Percentiles rank a stretch among this genome's conserved stretches.
phyloP scores from a whole-genome alignment of 1,139 yeast genomes.

The Yamadazyma sp. region DNA sequence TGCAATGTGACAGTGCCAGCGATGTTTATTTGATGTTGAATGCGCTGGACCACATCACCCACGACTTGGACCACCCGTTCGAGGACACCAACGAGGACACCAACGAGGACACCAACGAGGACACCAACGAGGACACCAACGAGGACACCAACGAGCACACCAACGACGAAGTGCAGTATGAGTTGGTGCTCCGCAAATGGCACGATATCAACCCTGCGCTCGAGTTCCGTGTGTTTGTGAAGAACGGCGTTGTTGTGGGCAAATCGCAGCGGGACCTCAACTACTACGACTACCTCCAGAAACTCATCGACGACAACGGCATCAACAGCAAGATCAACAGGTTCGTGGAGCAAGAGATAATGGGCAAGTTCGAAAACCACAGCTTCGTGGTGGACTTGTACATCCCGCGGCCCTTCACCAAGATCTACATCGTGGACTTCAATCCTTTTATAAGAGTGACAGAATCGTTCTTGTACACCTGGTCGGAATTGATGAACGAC shows the following conservation, averaged over 20 bases:
- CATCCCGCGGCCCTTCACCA: constrained; percentile 69
- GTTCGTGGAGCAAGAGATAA: constrained; percentile 49
- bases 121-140: constrained; percentile 38
- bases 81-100: constrained; percentile 39
- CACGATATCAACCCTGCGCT: constrained; percentile 77
- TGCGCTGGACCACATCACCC: constrained; percentile 83
- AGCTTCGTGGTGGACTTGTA: constrained; percentile 77
- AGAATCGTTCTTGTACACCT: constrained; percentile 73
- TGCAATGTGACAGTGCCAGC: constrained; percentile 65
- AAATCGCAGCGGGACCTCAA: constrained; percentile 85
- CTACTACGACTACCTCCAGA: constrained; percentile 66
- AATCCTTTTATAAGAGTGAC: constrained; percentile 82
- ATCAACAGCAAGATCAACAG: constrained; percentile 38
- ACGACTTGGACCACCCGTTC: constrained; percentile 77
- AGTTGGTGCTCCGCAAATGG: constrained; percentile 82
- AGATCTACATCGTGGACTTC: constrained; percentile 72
- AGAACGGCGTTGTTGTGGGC: constrained; percentile 61
- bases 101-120: constrained; percentile 5
- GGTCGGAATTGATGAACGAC: constrained; percentile 66
- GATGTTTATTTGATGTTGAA: constrained; percentile 81
- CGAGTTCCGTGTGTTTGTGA: constrained; percentile 85
- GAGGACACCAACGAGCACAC: constrained; percentile 13
- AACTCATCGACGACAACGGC: constrained; percentile 45
- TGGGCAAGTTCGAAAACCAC: constrained; percentile 53
- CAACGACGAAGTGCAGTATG: constrained; percentile 30